Percentiles rank a stretch among this genome's conserved stretches.
Conservation (phyloP, 768 basidiomycete species). For the Nevesoporus exiguus region DNA sequence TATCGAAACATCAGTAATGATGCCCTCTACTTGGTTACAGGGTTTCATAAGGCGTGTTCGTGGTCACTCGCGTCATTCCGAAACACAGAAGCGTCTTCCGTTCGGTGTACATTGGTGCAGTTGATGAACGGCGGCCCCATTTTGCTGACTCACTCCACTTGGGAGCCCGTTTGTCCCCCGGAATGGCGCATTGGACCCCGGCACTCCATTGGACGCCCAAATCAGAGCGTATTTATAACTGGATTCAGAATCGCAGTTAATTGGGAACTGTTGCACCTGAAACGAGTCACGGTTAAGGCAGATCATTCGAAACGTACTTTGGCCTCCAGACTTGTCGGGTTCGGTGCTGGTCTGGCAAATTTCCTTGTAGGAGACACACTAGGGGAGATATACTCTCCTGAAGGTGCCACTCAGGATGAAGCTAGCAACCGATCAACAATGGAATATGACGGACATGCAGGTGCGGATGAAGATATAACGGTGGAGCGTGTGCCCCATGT, state of each 20-base stretch:
- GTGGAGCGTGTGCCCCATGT: neutral
- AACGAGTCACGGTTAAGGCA: neutral
- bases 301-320: neutral
- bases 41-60: neutral
- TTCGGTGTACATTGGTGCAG: neutral
- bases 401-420: too few species aligned
- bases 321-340: neutral
- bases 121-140: neutral
- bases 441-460: neutral
- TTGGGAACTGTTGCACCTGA: neutral
- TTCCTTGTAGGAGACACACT: neutral
- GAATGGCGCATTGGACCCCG: neutral
- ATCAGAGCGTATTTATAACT: neutral
- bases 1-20: neutral
- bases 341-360: neutral
- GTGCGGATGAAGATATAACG: neutral
- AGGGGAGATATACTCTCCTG: neutral
- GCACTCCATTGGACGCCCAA: neutral
- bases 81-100: neutral
- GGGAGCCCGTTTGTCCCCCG: neutral
- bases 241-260: neutral
- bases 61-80: neutral
- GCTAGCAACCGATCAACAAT: neutral
- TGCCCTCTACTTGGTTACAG: neutral
- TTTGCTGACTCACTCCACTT: neutral